phyloP scores from a whole-genome alignment of 495 filamentous ascomycete genomes.

The Evernia prunastri region DNA sequence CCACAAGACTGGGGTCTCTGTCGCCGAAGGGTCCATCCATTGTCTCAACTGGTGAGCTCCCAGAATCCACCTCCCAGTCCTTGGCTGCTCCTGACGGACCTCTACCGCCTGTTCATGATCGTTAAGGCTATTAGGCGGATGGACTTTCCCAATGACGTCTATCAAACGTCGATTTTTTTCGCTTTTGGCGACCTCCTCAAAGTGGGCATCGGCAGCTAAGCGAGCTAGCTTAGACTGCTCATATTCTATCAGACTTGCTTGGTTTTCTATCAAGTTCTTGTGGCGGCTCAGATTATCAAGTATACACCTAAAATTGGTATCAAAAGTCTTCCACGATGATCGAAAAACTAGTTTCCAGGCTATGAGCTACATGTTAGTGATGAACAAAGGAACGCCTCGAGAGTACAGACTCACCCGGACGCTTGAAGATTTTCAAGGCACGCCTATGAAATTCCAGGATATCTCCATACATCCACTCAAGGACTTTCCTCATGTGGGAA shows the following conservation, averaged over 20 bases:
- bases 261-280: neutral
- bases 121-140: neutral
- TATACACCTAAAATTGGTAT: neutral
- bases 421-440: conserved; percentile 31
- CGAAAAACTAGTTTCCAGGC: neutral
- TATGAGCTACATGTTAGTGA: neutral
- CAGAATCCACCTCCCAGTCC: neutral
- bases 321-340: neutral
- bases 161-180: neutral
- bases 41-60: neutral
- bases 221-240: neutral
- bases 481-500: conserved; percentile 28
- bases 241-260: neutral
- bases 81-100: neutral
- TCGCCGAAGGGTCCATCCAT: neutral
- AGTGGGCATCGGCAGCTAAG: neutral
- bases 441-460: conserved; percentile 40
- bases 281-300: neutral
- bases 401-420: neutral
- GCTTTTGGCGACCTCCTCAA: neutral
- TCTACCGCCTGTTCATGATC: neutral
- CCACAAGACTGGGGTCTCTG: neutral
- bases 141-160: neutral
- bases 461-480: conserved; percentile 40
- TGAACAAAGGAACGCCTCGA: neutral